Evolutionary conservation across 139 green algal species (phyloP).

Genomic region (Chlamydomonas eustigma): DNA sequence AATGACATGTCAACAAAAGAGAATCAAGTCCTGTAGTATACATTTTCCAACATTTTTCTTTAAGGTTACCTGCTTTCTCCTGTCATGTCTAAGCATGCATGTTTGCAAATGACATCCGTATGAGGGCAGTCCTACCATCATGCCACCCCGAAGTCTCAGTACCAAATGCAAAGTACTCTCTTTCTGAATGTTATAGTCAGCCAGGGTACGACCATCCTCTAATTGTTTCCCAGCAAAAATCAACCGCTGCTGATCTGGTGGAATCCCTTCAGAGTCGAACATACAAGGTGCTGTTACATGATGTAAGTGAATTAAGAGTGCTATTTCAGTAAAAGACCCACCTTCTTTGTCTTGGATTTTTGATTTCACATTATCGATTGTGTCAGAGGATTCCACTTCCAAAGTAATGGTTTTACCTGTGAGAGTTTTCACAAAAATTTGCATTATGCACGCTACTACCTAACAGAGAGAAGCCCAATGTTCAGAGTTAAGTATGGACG

Average conservation of each 20-base stretch:
- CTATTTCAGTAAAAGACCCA: too few relatives aligned
- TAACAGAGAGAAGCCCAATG: too few relatives aligned
- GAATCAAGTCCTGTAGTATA: too few relatives aligned
- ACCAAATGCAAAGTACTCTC: constrained; percentile 98
- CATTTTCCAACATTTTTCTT: too few relatives aligned
- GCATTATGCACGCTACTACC: constrained; percentile 52
- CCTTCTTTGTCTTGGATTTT: constrained; percentile 97
- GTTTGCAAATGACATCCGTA: too few relatives aligned
- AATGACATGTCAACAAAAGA: too few relatives aligned
- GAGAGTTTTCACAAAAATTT: constrained; percentile 77
- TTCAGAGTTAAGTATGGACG: too few relatives aligned
- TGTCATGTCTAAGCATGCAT: too few relatives aligned
- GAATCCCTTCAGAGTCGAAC: constrained; percentile 61
- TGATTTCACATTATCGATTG: constrained; percentile 90
- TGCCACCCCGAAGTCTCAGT: constrained; percentile 91
- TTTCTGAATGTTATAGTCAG: constrained; percentile 97
- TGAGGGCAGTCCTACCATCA: constrained; percentile 84
- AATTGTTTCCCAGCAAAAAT: constrained; percentile 96
- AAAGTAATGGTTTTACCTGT: constrained; percentile 42
- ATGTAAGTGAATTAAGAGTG: too few relatives aligned
- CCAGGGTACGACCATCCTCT: constrained; percentile 86
- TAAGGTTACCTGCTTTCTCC: too few relatives aligned
- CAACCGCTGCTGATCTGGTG: constrained; percentile 87
- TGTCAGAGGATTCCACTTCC: constrained; percentile 75
- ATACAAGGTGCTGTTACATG: too few relatives aligned